A percentile compares a stretch with the other conserved stretches of the same genome.
phyloP scores from a whole-genome alignment of 2,329 filamentous ascomycete species.

The Fusarium xylarioides region DNA sequence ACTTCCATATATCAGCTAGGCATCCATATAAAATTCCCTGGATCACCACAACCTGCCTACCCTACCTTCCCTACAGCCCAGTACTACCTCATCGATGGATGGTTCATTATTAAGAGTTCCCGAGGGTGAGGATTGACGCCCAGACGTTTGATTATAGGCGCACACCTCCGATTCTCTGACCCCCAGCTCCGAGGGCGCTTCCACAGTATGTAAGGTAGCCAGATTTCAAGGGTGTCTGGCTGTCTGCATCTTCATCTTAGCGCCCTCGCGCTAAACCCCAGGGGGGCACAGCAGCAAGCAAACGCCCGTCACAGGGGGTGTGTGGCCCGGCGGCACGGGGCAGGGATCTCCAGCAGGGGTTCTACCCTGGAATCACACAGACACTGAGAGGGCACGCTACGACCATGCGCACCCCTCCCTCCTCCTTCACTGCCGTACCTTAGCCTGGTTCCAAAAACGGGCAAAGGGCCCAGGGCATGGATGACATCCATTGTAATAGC shows the following conservation, averaged over 20 bases:
- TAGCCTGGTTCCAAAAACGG: conserved; percentile 11
- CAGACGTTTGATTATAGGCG: conserved; percentile 19
- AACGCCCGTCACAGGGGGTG: conserved; percentile 19
- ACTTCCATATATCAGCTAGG: not conserved
- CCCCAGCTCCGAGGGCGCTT: not conserved
- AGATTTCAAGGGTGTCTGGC: conserved; percentile 8
- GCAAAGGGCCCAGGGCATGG: not conserved
- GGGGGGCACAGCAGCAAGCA: conserved; percentile 23
- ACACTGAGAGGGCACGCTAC: not conserved
- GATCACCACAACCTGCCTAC: not conserved
- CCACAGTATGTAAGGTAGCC: not conserved
- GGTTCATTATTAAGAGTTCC: conserved; percentile 6
- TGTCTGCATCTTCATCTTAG: not conserved
- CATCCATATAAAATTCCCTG: not conserved
- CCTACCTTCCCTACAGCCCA: not conserved
- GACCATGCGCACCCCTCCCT: conserved; percentile 3
- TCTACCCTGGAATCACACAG: conserved; percentile 6
- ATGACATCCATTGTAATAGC: conserved; percentile 2
- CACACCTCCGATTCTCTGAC: conserved; percentile 15
- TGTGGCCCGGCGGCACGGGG: conserved; percentile 15
- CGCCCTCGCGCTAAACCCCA: conserved; percentile 20
- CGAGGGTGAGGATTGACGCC: conserved; percentile 24
- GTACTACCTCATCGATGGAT: not conserved
- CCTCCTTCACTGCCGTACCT: conserved; percentile 5
- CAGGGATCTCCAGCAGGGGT: conserved; percentile 29